phyloP scores from a whole-genome alignment of 2,329 filamentous ascomycete genomes.

The Venturia carpophila region DNA sequence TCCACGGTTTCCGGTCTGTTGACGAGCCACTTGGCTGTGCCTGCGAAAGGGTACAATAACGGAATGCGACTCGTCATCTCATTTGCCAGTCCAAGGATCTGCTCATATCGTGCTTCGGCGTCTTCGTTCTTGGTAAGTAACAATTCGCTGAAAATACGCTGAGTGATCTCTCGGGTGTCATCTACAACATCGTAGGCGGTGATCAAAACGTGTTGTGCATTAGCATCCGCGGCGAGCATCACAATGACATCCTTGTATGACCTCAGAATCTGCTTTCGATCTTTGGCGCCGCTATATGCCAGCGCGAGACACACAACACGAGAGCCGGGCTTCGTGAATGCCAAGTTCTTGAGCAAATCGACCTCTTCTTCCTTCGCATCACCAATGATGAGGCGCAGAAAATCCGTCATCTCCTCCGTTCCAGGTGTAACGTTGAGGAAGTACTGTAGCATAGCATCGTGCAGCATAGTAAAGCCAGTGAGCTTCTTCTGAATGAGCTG shows the following conservation, averaged over 20 bases:
- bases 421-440: conserved; percentile 72
- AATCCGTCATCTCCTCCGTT: conserved; percentile 75
- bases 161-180: conserved; percentile 81
- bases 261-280: conserved; percentile 80
- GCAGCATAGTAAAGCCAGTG: conserved; percentile 93
- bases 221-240: conserved; percentile 69
- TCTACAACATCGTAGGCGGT: conserved; percentile 87
- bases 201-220: conserved; percentile 75
- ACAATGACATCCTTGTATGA: conserved; percentile 86
- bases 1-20: conserved; percentile 49
- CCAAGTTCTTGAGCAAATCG: conserved; percentile 88
- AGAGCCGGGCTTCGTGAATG: conserved; percentile 85
- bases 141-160: conserved; percentile 80
- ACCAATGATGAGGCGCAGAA: conserved; percentile 81
- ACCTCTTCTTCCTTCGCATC: conserved; percentile 68
- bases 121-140: conserved; percentile 48
- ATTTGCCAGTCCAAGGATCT: conserved; percentile 56
- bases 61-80: conserved; percentile 58
- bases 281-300: conserved; percentile 81
- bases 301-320: conserved; percentile 73
- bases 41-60: conserved; percentile 73
- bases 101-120: conserved; percentile 45
- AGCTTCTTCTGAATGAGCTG: conserved; percentile 91
- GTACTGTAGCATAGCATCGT: conserved; percentile 97
- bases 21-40: conserved; percentile 55